Base-by-base conservation (phyloP, 2,329 filamentous ascomycete genomes). In the Talaromyces sp. region DNA sequence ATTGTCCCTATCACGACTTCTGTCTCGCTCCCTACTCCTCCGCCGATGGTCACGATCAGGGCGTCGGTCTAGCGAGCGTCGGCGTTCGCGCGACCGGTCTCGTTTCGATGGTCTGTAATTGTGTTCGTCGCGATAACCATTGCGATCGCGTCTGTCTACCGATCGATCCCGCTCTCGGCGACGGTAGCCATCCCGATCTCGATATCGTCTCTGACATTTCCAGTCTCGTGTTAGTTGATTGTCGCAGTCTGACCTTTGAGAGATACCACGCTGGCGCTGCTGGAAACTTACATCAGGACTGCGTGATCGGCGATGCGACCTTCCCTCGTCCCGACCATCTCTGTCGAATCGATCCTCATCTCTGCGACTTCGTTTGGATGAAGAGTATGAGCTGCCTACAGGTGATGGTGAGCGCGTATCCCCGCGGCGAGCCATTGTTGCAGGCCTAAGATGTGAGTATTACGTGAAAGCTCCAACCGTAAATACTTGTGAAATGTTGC, bases 381-480 rank as follows among this genome's bases (percentile, higher is more conserved):
- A 87, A 80, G 87, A 88, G 80, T 86, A 85, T 77, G 90, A 89
- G 85, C 90, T 92, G 87, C 90, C 90, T 93, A 89, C 88, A 89
- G 90, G 90, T 88, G 90, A 92, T 91, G 91, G 91, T 93, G 91
- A 94, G 90, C 91, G 85, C 83, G 83, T 82, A 79, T 86, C 84
- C 82, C 83, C 84, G 79, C 83, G 83, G 79, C 84, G 83, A 82
- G 83, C 83, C 84, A 86, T 86, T 78, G 73, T 81, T 81, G 80
- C 78, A 82, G 78, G 83, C 82, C 79, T 66, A 75, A 79, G 79
- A 72, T 79, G 78, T 80, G 79, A 80, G 78, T 79, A 75, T 80
- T 81, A 81, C 79, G 77, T 74, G 70, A 72, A 73, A 68, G 70
- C 73, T 71, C 68, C 47, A 66, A 62, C 64, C 64, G 64, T 62